Base-by-base conservation (phyloP, 1,284 basidiomycete species). In the Cystobasidium sp. region DNA sequence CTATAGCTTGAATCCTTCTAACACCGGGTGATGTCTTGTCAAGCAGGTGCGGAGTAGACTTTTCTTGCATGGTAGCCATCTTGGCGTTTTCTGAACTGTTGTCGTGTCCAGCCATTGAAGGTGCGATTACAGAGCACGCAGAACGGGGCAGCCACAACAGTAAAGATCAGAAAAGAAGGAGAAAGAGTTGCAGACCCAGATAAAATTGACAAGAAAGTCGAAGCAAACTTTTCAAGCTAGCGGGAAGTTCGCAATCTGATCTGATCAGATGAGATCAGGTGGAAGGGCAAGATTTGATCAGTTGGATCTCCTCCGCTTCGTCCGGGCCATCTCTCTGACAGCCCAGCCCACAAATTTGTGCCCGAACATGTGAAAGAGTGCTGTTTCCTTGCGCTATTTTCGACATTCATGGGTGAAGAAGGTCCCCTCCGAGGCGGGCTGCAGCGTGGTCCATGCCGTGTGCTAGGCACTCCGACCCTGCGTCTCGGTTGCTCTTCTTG, bases 1-100 rank as follows among this genome's bases (percentile, higher is more conserved):
- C 77, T 68, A 83, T 81, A 41, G 80, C 80, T 70, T 83, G 82
- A 68, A 83, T 83, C 31, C 82, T 78, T 62, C 78, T 76, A 8
- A 83, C 83, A 77, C 82, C 82, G 3, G 69, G 59, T 14, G 69
- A 71, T n/a, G 46, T 61, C 10, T 46, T 52, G 46, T 31, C 53
- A 16, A 59, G 55, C n/a, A 69, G 55, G 12, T 68, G 52, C 10
- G 6, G n/a, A 8, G 51, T 22, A 5, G 37, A 39, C n/a, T 6
- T n/a, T 9, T 56, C 53, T 12, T n/a, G 8, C 12, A 41, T 8
- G 39, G 24, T 14, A 55, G 52, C 39, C 53, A 44, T 62, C 14
- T 20, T 24, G n/a, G 65, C 14, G 39, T 31, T 31, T 31, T 31
- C 31, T 2, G 31, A 31, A 31, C 31, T 31, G 31, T 31, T 31